Conservation (phyloP, 305 asterid genomes). For the Solanum hybrid region DNA sequence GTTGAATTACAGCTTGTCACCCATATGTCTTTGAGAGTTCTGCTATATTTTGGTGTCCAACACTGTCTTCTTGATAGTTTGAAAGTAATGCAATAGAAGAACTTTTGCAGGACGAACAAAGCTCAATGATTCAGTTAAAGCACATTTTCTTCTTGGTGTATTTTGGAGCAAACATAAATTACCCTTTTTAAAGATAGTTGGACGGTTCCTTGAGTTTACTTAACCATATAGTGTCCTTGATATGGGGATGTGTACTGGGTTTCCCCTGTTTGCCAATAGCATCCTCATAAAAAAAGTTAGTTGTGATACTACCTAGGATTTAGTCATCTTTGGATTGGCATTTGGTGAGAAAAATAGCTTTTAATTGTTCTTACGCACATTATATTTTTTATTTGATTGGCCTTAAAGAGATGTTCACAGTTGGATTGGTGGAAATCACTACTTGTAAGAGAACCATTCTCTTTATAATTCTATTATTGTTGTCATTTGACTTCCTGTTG, state of each 20-base stretch:
- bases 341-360: neutral
- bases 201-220: neutral
- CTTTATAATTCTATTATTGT: neutral
- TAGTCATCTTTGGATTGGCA: neutral
- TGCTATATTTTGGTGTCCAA: neutral
- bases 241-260: neutral
- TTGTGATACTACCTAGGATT: neutral
- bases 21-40: neutral
- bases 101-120: neutral
- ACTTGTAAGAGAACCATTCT: neutral
- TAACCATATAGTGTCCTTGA: neutral
- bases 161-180: neutral
- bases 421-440: neutral
- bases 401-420: neutral
- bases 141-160: neutral
- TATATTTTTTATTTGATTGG: neutral
- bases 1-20: neutral
- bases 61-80: neutral
- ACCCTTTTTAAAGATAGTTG: neutral
- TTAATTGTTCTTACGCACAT: neutral
- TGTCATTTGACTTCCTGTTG: neutral
- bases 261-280: neutral
- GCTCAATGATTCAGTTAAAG: neutral
- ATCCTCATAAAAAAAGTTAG: neutral
- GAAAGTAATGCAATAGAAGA: neutral